Base-by-base conservation (phyloP, 305 asterid species). In the Fraxinus angustifolia region DNA sequence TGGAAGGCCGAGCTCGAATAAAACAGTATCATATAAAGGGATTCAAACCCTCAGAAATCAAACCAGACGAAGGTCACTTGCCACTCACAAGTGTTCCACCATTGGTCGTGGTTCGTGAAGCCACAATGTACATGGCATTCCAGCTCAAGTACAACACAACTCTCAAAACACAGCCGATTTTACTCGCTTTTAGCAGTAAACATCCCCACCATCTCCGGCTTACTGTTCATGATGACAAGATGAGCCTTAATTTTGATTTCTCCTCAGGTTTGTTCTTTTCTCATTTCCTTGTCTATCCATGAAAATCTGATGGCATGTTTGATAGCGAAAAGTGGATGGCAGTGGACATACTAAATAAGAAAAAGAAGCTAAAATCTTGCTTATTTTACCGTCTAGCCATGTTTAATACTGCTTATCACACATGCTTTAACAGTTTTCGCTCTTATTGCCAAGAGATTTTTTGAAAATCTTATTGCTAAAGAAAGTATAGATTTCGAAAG, bases 191-290 rank as follows among this genome's bases (percentile, higher is more conserved):
- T 88, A 87, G 94, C 80, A 87, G 91, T 81, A 90, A 84, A 77
- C 87, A 84, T 76, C 99, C 99, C 3, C 92, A 90, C 86, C 97
- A 95, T 85, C 97, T 88, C 82, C 94, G 82, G 40, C 97, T 95
- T 38, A 88, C 96, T 0, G 71, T 86, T 80, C 99, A 94, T 8
- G 97, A 95, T 0, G 98, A 92, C 86, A 95, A 95, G 87, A 86
- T 89, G 0, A 84, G 91, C 56, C 78, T 90, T 0, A 11, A 36
- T 6, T 90, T 92, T 0, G 98, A 95, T 81, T 95, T 95, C 90
- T 92, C 95, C 78, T 85, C 95, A 85, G 97, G 96, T 94, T 8
- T 62, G 76, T 48, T 53, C 76, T 62, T 81, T 1, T 45, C 67
- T 26, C 6, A 65, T 60, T 42, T 12, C 8, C 26, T 12, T 1